Base-by-base conservation (phyloP, 2,329 filamentous ascomycete species). In the Stagonosporopsis tanaceti region DNA sequence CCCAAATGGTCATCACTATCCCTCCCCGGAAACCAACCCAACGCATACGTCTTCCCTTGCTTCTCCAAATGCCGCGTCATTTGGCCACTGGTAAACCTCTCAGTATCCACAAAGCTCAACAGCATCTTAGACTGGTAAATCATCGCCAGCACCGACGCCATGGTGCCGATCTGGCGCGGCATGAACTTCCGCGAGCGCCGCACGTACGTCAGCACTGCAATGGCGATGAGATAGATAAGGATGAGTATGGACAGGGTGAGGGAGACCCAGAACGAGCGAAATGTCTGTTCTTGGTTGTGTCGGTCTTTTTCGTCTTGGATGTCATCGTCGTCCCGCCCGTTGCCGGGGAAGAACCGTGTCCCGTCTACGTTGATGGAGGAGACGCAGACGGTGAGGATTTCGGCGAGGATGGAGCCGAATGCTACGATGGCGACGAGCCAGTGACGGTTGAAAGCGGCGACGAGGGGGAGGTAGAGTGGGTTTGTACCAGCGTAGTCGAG, bases 91-190 rank as follows among this genome's bases (percentile, higher is more conserved):
- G 81, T 84, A 47, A 88, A 76, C 76, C 85, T 85, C 59, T 88
- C 85, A 22, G 89, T 92, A 39, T 85, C 87, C 14, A 91, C 87
- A 74, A 93, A 93, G 68, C 87, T 85, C n/a, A 48, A 2, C 61
- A 93, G 78, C 90, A 93, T 93, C 76, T 90, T 90, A 73, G 85
- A 89, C 77, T 92, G 89, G 75, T 93, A 88, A 58, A 93, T 90
- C 69, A 89, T 93, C 0, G 89, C 89, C 51, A 94, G 80, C 50
- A 93, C 85, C 40, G 85, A 88, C 1, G 90, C 87, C 65, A 94
- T 93, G 20, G 90, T 92, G 66, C 88, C 91, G 4, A 90, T 90
- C 78, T 93, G 89, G 4, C 91, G 85, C 1, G 91, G 91, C 53
- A 93, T 79, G 74, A 93, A 93, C 2, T 90, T 85, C 53, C 87